Evolutionary conservation across 768 basidiomycete species (phyloP).

Genomic region (Asterophora lycoperdoides): DNA sequence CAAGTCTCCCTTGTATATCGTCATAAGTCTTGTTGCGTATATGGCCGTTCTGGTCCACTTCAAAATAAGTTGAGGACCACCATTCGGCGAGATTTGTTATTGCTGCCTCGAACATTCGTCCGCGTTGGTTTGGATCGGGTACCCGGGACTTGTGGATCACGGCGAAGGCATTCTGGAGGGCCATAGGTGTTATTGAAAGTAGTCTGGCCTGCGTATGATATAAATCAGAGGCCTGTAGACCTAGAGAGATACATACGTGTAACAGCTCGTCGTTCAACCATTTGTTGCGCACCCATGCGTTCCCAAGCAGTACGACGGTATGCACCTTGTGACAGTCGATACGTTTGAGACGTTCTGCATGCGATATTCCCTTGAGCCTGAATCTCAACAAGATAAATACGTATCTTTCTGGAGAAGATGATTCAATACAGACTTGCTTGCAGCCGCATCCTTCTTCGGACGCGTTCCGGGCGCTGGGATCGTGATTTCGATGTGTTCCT

Average conservation of each 20-base stretch:
- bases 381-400: slow-evolving; percentile 16
- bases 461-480: slow-evolving; percentile 37
- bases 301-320: slow-evolving; percentile 73
- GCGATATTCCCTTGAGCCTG: slow-evolving; percentile 48
- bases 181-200: slow-evolving; percentile 78
- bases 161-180: slow-evolving; percentile 75
- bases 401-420: slow-evolving; percentile 1
- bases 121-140: slow-evolving; percentile 78
- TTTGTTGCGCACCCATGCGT: slow-evolving; percentile 69
- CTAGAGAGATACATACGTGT: slow-evolving; percentile 54
- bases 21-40: slow-evolving; percentile 75
- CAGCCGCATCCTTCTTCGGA: slow-evolving; percentile 29
- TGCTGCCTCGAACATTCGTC: slow-evolving; percentile 83
- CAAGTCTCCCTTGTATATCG: slow-evolving; percentile 51
- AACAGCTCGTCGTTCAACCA: slow-evolving; percentile 82
- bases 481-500: slow-evolving; percentile 63
- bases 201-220: slow-evolving; percentile 68
- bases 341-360: slow-evolving; percentile 68
- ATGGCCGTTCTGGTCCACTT: slow-evolving; percentile 58
- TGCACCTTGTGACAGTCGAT: slow-evolving; percentile 89
- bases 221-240: background rate
- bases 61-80: slow-evolving; percentile 79
- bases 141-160: slow-evolving; percentile 76
- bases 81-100: slow-evolving; percentile 71
- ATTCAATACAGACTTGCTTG: slow-evolving; percentile 42